Conservation (phyloP, 371 early-diverging fungal genomes). For the Haplosporangium sp. region DNA sequence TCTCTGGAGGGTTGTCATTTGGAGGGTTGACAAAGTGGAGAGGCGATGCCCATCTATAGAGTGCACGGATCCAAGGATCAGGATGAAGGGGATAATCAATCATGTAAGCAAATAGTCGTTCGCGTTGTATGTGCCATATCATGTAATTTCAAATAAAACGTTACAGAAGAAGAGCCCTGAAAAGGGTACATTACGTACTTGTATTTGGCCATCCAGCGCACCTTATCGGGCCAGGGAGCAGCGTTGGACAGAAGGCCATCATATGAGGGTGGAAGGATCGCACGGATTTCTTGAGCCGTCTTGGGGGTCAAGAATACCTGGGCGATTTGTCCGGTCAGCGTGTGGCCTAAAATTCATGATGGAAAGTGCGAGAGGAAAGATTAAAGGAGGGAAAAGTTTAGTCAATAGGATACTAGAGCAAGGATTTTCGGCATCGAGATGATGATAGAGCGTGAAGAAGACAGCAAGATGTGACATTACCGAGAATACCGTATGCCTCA, state of each 20-base stretch:
- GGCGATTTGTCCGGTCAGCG: constrained; percentile 52
- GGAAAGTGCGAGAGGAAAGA: too few species aligned
- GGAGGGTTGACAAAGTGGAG: constrained; percentile 51
- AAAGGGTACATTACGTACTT: constrained; percentile 8
- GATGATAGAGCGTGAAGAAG: neutral
- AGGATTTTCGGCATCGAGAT: neutral
- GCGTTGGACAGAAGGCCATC: constrained; percentile 42
- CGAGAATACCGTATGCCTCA: constrained; percentile 37
- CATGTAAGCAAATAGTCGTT: too few species aligned
- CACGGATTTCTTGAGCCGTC: constrained; percentile 18
- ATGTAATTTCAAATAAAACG: neutral
- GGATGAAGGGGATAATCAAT: neutral
- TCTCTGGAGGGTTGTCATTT: constrained; percentile 42
- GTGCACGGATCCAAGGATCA: neutral
- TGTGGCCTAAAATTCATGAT: constrained; percentile 28
- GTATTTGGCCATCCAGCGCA: constrained; percentile 22
- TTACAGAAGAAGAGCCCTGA: neutral
- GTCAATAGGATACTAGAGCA: neutral
- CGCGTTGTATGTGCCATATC: too few species aligned
- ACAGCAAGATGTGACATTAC: constrained; percentile 4
- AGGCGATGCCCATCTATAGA: constrained; percentile 23
- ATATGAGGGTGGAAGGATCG: constrained; percentile 20
- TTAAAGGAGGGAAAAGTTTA: neutral
- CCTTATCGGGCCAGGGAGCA: constrained; percentile 50
- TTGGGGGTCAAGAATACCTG: constrained; percentile 42